Base-by-base conservation (phyloP, 192 early-diverging fungal genomes). In the Coemansia javaensis region DNA sequence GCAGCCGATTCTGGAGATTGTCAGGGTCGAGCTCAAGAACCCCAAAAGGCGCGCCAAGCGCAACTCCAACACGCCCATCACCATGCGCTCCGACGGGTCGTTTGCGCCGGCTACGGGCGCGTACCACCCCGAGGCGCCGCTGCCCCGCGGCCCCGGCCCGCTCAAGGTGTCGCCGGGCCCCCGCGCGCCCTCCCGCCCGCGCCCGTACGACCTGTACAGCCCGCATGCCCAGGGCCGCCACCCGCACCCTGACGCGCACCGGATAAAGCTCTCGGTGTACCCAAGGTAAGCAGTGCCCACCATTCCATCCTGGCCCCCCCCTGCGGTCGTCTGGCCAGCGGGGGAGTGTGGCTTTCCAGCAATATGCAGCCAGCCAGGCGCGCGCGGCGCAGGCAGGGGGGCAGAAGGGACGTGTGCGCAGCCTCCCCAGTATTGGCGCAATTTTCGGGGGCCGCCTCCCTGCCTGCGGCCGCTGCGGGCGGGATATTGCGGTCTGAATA, bases 41-140 rank as follows among this genome's bases (percentile, higher is more conserved):
- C 72, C 72, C 35, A 75, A 75, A 56, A 75, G 53, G 51, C 65
- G 72, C 17, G 63, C 72, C 32, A 75, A 75, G 53, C 72, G 72
- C 22, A 65, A 63, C 40, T 63, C 59, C 27, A 63, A 63, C 17
- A 63, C 66, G 32, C 65, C 72, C 1, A 63, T 59, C 18, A 62
- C 63, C 14, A 55, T 72, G 44, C 68, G 61, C 5, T 51, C 61
- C 2, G 68, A 72, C 32, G 68, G 68, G 6, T 59, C 61, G 0
- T 72, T 72, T 64, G 68, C 49, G 0, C 52, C 68, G 0, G 62
- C n/a, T n/a, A n/a, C n/a, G n/a, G n/a, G n/a, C n/a, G n/a, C n/a
- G n/a, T n/a, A n/a, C n/a, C 46, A 43, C 31, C 16, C 32, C 8
- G 58, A 67, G 3, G 15, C n/a, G n/a, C n/a, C n/a, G n/a, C n/a